Base-by-base conservation (phyloP, 805 yeast species). In the Wickerhamiella parazyma region DNA sequence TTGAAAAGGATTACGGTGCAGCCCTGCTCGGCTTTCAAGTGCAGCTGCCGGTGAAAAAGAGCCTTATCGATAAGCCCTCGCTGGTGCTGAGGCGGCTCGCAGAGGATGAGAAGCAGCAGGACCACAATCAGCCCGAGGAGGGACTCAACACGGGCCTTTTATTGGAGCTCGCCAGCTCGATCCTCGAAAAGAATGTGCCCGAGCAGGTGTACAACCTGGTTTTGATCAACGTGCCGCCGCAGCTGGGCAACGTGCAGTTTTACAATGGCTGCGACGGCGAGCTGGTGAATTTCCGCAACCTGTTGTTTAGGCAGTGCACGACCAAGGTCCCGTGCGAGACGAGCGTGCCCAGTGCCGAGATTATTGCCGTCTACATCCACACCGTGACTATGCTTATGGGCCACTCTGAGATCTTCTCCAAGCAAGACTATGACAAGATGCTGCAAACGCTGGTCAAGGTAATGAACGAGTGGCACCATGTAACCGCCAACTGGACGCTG, bases 401-500 rank as follows among this genome's bases (percentile, higher is more conserved):
- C 1, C 79, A 78, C 50, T 38, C 73, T 46, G 64, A 63, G 16
- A 57, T 65, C 20, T 72, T 77, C 48, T 56, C 73, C 6, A 75
- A 72, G 48, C 61, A 59, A 16, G 83, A 78, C 39, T 76, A 78
- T 48, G 87, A 80, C 54, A 73, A 69, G 45, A 65, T 83, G 19
- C 68, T 82, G 14, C 70, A 69, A 44, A 68, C 85, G 0, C 65
- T 80, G 21, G 64, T 78, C 10, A 61, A 69, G 37, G 82, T 83
- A 0, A 60, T 82, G 42, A 71, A 76, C 1, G 76, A 85, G 0
- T 80, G 87, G 83, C 85, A 84, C 48, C 74, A 73, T 48, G 14
- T 47, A 8, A 76, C 93, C 0, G 82, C 85, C 0, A 72, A 78
- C 28, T 85, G 93, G 2, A 75, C 85, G 50, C 72, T 86, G 22